phyloP scores from a whole-genome alignment of 108 stramenopile genomes.

The Schizochytrium sp. region DNA sequence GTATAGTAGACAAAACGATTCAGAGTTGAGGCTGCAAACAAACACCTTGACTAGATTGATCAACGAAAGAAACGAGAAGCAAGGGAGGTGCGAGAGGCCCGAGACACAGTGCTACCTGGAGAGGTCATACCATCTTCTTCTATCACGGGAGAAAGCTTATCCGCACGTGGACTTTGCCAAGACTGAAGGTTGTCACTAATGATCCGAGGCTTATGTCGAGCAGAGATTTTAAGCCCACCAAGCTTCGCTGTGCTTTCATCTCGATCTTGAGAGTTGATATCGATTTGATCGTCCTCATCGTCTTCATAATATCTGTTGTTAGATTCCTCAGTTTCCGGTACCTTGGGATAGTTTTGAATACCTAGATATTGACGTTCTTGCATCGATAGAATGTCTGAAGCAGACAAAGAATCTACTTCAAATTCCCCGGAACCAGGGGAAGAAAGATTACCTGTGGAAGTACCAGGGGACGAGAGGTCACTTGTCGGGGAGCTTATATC shows the following conservation, averaged over 20 bases:
- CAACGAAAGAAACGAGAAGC: neutral
- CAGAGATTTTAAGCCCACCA: too few relatives aligned
- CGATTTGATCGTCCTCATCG: neutral
- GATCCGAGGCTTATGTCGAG: neutral
- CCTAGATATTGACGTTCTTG: neutral
- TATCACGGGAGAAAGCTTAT: conserved; percentile 13
- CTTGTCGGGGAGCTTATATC: too few relatives aligned
- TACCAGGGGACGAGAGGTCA: too few relatives aligned
- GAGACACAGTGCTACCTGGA: conserved; percentile 1
- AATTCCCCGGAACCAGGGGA: neutral
- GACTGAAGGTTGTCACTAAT: neutral
- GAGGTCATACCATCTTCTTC: neutral
- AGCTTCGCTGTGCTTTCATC: neutral
- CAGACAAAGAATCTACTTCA: neutral
- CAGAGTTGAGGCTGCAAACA: neutral
- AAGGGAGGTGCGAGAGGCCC: neutral
- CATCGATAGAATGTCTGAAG: neutral
- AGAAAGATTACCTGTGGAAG: neutral
- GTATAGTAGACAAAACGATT: neutral
- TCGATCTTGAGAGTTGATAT: neutral
- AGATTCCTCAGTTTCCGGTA: neutral
- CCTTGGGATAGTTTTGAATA: neutral
- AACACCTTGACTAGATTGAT: neutral
- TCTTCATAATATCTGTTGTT: neutral
- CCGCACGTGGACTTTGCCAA: conserved; percentile 1